Evolutionary conservation across 768 basidiomycete species (phyloP), one percentile per base, ranked within the genome.

Genomic region (Calocybe indica): DNA sequence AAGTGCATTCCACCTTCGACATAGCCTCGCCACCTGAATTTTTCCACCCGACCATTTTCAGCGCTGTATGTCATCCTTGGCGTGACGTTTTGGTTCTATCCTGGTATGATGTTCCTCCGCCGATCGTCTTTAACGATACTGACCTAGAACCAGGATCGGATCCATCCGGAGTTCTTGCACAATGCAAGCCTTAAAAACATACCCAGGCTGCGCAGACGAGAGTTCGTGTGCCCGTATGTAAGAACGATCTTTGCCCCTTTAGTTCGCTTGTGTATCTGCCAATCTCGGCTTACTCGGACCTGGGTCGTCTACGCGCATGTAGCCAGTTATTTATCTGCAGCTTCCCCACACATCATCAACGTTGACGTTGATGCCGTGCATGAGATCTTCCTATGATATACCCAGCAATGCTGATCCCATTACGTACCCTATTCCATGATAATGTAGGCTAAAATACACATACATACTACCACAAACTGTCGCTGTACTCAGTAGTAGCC

Each of bases 41-140:
- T 34, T 51, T 42, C 31, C 43, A 46, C 1, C 14, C 13, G 11
- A 5, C 35, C 15, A 15, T 39, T 22, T 15, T n/a, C 52, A 85
- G 82, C 74, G 35, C 66, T 88, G 29, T 89, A 90, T 62, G 53
- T 85, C 7, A 86, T 91, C 44, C 77, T 89, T 14, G 84, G 73
- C 7, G 73, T 85, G 32, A 73, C 76, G 1, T 86, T 85, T 62
- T 86, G 81, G 80, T 86, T 65, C 52, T 76, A 77, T 53, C 75
- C 73, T 47, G 74, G 76, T 67, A 53, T 40, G 60, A 35, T 9
- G 14, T 13, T 28, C 22, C 22, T 22, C 22, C 22, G 22, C 22
- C 22, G 4, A 22, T 22, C 22, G 22, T 22, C 22, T 22, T 22
- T 22, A 22, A 22, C 22, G 22, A 22, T 22, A 22, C 52, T 29